phyloP scores from a whole-genome alignment of 1,284 basidiomycete species.

The Takashimella tepidaria region DNA sequence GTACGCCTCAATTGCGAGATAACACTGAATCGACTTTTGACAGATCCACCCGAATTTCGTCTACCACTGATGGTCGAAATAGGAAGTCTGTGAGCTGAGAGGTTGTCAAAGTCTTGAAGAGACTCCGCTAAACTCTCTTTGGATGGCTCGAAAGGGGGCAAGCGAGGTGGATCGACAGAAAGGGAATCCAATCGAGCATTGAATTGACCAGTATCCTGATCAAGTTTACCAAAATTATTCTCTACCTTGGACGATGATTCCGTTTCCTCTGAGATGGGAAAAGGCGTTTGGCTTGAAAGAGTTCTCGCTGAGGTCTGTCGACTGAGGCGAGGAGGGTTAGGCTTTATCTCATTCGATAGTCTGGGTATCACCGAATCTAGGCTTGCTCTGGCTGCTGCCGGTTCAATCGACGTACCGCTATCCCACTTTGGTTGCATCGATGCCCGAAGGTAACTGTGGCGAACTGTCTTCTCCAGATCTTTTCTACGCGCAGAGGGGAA shows the following conservation, averaged over 20 bases:
- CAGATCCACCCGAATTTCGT: conserved; percentile 53
- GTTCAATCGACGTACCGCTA: not conserved
- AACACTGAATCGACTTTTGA: conserved; percentile 61
- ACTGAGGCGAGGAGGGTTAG: conserved; percentile 17
- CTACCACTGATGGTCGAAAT: conserved; percentile 49
- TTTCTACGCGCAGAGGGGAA: conserved; percentile 92
- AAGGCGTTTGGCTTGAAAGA: conserved; percentile 16
- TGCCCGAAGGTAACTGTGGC: conserved; percentile 56
- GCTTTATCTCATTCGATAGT: not conserved
- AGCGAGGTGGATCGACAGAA: conserved; percentile 51
- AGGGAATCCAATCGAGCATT: not conserved
- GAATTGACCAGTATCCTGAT: conserved; percentile 3
- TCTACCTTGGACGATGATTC: conserved; percentile 12
- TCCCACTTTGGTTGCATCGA: not conserved
- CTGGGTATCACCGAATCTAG: conserved; percentile 1
- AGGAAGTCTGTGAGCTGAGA: conserved; percentile 26
- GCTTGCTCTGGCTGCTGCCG: not conserved
- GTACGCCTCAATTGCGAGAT: conserved; percentile 72
- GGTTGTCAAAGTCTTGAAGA: conserved; percentile 51
- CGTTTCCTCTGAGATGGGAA: conserved; percentile 42
- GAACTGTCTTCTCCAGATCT: conserved; percentile 69
- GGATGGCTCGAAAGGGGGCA: conserved; percentile 75
- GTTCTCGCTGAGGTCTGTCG: conserved; percentile 22
- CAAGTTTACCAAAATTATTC: conserved; percentile 14
- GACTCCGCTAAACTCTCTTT: conserved; percentile 72